phyloP scores from a whole-genome alignment of 768 basidiomycete species.

The Udeniomyces megalosporus region DNA sequence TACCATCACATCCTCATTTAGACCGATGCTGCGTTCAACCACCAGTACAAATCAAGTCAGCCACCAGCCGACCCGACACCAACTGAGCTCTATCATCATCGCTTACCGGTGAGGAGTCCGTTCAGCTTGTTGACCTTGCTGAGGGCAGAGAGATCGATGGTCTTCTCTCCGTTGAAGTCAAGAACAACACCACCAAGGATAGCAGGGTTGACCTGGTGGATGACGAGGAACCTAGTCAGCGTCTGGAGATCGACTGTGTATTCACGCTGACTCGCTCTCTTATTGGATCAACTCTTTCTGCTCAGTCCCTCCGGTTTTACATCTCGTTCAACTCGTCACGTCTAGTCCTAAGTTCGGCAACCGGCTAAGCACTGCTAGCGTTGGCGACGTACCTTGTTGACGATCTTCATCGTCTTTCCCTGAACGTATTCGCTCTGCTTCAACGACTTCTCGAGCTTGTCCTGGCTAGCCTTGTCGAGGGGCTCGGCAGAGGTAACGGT shows the following conservation, averaged over 20 bases:
- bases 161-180: constrained; percentile 97
- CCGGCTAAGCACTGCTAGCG: too few relatives aligned
- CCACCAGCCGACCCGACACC: too few relatives aligned
- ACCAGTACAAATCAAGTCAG: too few relatives aligned
- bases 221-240: too few relatives aligned
- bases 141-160: constrained; percentile 85
- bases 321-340: too few relatives aligned
- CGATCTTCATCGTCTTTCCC: constrained; percentile 74
- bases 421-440: constrained; percentile 74
- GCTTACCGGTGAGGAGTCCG: constrained; percentile 62
- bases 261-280: too few relatives aligned
- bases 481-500: constrained; percentile 75
- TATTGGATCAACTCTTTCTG: too few relatives aligned
- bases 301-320: too few relatives aligned
- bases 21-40: too few relatives aligned
- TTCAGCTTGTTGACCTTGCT: constrained; percentile 92
- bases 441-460: constrained; percentile 64
- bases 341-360: too few relatives aligned
- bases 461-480: constrained; percentile 56
- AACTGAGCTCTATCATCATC: background rate
- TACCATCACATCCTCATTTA: too few relatives aligned
- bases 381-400: constrained; percentile 60
- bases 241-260: too few relatives aligned
- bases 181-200: constrained; percentile 83
- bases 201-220: constrained; percentile 64